Conservation (phyloP, 164 flowering plant genomes). For the Macadamia integrifolia region DNA sequence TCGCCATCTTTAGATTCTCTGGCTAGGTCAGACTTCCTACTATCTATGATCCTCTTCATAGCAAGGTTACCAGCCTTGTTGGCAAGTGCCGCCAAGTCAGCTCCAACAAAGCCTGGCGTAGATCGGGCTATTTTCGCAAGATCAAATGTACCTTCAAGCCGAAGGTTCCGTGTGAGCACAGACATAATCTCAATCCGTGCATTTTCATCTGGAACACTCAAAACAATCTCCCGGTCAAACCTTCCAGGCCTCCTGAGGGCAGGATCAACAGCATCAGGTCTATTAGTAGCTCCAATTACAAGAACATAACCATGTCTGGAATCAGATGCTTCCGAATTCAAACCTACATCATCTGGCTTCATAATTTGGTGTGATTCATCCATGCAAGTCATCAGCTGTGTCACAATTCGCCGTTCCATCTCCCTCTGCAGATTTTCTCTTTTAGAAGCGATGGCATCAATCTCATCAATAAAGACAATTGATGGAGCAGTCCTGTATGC, state of each 20-base stretch:
- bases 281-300: slow-evolving; percentile 95
- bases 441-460: slow-evolving; percentile 93
- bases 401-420: slow-evolving; percentile 88
- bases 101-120: slow-evolving; percentile 93
- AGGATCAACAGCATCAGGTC: slow-evolving; percentile 88
- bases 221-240: slow-evolving; percentile 75
- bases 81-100: slow-evolving; percentile 67
- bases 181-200: slow-evolving; percentile 74
- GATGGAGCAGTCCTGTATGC: slow-evolving; percentile 95
- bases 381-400: slow-evolving; percentile 92
- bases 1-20: slow-evolving; percentile 18
- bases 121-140: slow-evolving; percentile 58
- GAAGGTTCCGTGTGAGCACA: slow-evolving; percentile 50
- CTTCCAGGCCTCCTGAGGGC: slow-evolving; percentile 90
- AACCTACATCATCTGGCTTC: slow-evolving; percentile 24
- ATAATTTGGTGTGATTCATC: slow-evolving; percentile 54
- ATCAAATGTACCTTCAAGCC: slow-evolving; percentile 72
- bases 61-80: slow-evolving; percentile 84
- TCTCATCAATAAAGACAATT: slow-evolving; percentile 92
- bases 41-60: slow-evolving; percentile 54
- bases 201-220: slow-evolving; percentile 81
- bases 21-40: slow-evolving; percentile 43
- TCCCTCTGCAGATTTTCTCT: slow-evolving; percentile 84
- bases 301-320: slow-evolving; percentile 60
- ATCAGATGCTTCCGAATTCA: slow-evolving; percentile 33